Percentiles rank a stretch among this genome's conserved stretches.
These are phyloP conservation scores for Tolypocladium cylindrosporum DNA, from an alignment of 2,329 filamentous ascomycete species.

Conservation along the genomic window DNA sequence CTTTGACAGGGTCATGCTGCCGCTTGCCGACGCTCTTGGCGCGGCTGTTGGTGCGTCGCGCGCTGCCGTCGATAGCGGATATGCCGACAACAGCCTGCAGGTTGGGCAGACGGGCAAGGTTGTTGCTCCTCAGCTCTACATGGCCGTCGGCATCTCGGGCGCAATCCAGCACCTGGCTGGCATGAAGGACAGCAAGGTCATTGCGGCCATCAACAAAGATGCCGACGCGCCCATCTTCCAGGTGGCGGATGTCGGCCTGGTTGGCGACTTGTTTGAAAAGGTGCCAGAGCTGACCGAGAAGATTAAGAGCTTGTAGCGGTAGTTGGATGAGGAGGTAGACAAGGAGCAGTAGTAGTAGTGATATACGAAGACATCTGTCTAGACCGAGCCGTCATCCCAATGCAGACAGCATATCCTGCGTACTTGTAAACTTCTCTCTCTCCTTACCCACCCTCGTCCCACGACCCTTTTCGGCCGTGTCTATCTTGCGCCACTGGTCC, in stretches of 20 bases:
- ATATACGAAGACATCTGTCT: not conserved
- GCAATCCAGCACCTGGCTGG: constrained; percentile 97
- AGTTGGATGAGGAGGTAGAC: constrained; percentile 5
- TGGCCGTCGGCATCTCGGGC: constrained; percentile 91
- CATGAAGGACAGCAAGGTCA: constrained; percentile 99
- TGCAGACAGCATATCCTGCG: constrained; percentile 47
- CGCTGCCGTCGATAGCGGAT: constrained; percentile 92
- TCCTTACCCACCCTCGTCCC: constrained; percentile 63
- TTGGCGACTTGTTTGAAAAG: constrained; percentile 91
- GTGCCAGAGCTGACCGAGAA: constrained; percentile 95
- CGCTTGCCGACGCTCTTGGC: constrained; percentile 82
- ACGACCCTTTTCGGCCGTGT: constrained; percentile 60
- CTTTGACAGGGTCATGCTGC: constrained; percentile 86
- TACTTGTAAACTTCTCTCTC: constrained; percentile 59
- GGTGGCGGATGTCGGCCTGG: constrained; percentile 88
- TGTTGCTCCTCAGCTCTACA: constrained; percentile 88
- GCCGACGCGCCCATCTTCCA: constrained; percentile 96
- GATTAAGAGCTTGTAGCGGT: constrained; percentile 51
- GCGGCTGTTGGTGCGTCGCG: constrained; percentile 94
- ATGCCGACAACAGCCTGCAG: constrained; percentile 96
- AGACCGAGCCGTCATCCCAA: constrained; percentile 22
- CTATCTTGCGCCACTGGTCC: constrained; percentile 78
- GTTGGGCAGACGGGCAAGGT: constrained; percentile 99
- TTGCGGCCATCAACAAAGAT: constrained; percentile 98
- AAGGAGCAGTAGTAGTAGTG: not conserved